Base-by-base conservation (phyloP, 768 basidiomycete species). In the Leccinum fibrillosum region DNA sequence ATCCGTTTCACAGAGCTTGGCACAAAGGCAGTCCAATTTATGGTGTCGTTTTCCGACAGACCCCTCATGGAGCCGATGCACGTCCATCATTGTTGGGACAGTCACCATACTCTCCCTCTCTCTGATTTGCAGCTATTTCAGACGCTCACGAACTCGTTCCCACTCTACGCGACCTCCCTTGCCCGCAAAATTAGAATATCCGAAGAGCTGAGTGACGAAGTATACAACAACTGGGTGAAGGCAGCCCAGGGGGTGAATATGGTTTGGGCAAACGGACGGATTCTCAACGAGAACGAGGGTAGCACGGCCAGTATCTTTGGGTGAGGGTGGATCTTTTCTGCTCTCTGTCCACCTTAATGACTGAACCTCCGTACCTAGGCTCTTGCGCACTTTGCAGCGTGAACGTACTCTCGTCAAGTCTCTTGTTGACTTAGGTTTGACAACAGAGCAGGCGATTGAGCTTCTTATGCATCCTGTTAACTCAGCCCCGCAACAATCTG, bases 121-220 rank as follows among this genome's bases (percentile, higher is more conserved):
- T 60, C 72, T 6, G 57, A 58, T 17, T 34, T 60, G 4, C 49
- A 30, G 15, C 19, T 72, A 0, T 79, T 97, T 35, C 81, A 78
- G 49, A 79, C 83, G 13, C 81, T 98, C 21, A 80, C 90, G 0
- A 90, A 94, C 66, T 88, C 95, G 72, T 96, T 98, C 74, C 95
- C 96, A 0, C 88, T 84, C 68, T 96, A 95, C 66, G 86, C 87
- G 1, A 79, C 85, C 1, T 77, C 86, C 3, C 77, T 97, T 30
- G 82, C 89, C 0, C 84, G 92, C 3, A 85, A 88, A 57, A 83
- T 94, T 45, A 64, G 75, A 2, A 74, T 83, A 3, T 81, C 83
- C 57, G 68, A 74, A 9, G 75, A 72, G 12, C 64, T 96, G 9
- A 66, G 69, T 1, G 70, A 79, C 0, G 90, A 92, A 66, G 69